Percentiles rank a stretch among this genome's conserved stretches.
phyloP scores from a whole-genome alignment of 2,329 filamentous ascomycete species.

The Ophiocordyceps camponoti-floridani region DNA sequence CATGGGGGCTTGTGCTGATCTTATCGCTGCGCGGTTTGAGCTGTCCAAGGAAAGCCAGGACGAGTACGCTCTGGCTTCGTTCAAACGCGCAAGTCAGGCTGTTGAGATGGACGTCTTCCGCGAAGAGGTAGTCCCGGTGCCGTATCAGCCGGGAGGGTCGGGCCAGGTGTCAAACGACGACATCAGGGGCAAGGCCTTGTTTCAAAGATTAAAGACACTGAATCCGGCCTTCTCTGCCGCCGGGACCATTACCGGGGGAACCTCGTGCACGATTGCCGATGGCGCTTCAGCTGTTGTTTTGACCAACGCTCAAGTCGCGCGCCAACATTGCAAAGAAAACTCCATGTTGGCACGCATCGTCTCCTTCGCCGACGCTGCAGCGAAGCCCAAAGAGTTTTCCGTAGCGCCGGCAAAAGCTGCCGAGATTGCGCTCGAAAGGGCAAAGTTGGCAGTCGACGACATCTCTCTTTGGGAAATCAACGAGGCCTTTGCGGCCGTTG shows the following conservation, averaged over 20 bases:
- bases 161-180: slow-evolving; percentile 68
- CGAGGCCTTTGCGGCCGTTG: slow-evolving; percentile 90
- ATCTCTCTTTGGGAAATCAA: slow-evolving; percentile 97
- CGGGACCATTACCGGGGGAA: slow-evolving; percentile 85
- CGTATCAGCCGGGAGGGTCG: slow-evolving; percentile 70
- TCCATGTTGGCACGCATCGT: slow-evolving; percentile 74
- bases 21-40: slow-evolving; percentile 72
- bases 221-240: slow-evolving; percentile 84
- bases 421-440: slow-evolving; percentile 70
- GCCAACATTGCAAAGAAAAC: slow-evolving; percentile 59
- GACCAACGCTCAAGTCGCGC: slow-evolving; percentile 62
- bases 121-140: slow-evolving; percentile 81
- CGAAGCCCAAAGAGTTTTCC: slow-evolving; percentile 86
- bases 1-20: slow-evolving; percentile 95
- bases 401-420: slow-evolving; percentile 85
- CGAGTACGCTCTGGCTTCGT: slow-evolving; percentile 73
- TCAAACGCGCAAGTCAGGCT: slow-evolving; percentile 74
- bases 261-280: slow-evolving; percentile 86
- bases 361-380: slow-evolving; percentile 72
- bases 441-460: slow-evolving; percentile 78
- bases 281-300: slow-evolving; percentile 82
- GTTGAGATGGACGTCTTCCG: slow-evolving; percentile 71
- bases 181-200: slow-evolving; percentile 70
- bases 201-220: slow-evolving; percentile 69
- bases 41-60: slow-evolving; percentile 80